Evolutionary conservation across 73 alveolate genomes (phyloP), one percentile per base, ranked within the genome.

Genomic region (Paramecium pentaurelia): DNA sequence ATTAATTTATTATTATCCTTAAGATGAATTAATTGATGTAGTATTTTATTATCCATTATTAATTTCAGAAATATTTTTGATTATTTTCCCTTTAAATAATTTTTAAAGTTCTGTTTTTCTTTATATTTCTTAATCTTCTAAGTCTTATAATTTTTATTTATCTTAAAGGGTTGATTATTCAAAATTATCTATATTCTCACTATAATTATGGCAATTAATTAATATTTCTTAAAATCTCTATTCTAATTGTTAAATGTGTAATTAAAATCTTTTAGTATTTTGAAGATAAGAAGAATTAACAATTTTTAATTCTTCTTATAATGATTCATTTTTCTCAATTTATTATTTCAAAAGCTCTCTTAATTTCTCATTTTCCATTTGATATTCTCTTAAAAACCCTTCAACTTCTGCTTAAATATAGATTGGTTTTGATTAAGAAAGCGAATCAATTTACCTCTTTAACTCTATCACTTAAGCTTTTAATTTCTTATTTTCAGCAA

Each of bases 401-500:
- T 64, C 84, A 28, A 64, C 45, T 64, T 64, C 84, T 64, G 84
- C 84, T 64, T 28, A 28, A 7, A 64, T 28, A 64, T 3, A 64
- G 84, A 64, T 34, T 28, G 84, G 84, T 34, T 64, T 64, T 64
- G 20, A 64, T 34, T 20, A 34, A 32, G 42, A 14, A 34, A 64
- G 84, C 3, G 51, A 64, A 32, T 64, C 84, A 28, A 64, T 64
- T 64, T 64, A 64, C 14, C 84, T 12, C 11, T 64, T 64, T 34
- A 64, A 64, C 0, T 64, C 84, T 32, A 64, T 28, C 4, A 64
- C 84, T 6, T 64, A 64, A 32, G 84, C 84, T 28, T 64, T 64
- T 64, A 64, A 64, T n/a, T 64, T 64, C 30, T 64, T 64, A 64
- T 64, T 64, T 64, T 64, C 84, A 64, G 84, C 84, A 28, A 25